Base-by-base conservation (phyloP, 2,329 filamentous ascomycete genomes). In the Scopulariopsis brevicaulis region DNA sequence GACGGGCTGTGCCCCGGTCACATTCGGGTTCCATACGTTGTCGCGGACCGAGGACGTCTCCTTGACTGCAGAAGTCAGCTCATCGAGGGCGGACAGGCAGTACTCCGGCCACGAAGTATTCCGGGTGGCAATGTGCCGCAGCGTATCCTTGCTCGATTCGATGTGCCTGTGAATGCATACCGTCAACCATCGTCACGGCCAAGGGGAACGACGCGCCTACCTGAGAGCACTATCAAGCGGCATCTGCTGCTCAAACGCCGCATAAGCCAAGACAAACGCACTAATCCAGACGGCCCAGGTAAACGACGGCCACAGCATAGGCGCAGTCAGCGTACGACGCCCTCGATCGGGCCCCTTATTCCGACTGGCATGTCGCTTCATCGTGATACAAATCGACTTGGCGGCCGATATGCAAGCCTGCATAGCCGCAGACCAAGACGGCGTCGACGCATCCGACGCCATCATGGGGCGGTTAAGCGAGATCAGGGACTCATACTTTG, bases 281-380 rank as follows among this genome's bases (percentile, higher is more conserved):
- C 76, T 78, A 62, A 80, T 80, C 77, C 77, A 80, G 0, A 77
- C 69, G 1, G 73, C 73, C 77, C 77, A 80, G 0, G 77, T 80
- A 46, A 77, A 77, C 0, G 76, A 77, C 2, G 77, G 77, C 75
- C 77, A 79, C 0, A 77, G 64, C 25, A 80, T 64, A 0, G 74
- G 71, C 7, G 63, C 57, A 0, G 48, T 53, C 0, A 68, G 58
- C 4, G 58, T 59, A 1, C 57, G 43, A 2, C 58, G 61, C 8
- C 55, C 46, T 1, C 57, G 57, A 2, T 62, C 28, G 1, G 11
- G 12, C 2, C 52, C 51, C 46, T 46, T 65, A 22, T 66, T 56
- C 0, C 59, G 62, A 8, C 59, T 60, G 7, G 60, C 61, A 15
- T 68, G 62, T 22, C 62, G 62, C 54, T 72, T 72, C 32, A 77